A percentile compares a stretch with the other conserved stretches of the same genome.
Conservation (phyloP, 2,329 filamentous ascomycete genomes). For the Sporothrix euskadiensis region DNA sequence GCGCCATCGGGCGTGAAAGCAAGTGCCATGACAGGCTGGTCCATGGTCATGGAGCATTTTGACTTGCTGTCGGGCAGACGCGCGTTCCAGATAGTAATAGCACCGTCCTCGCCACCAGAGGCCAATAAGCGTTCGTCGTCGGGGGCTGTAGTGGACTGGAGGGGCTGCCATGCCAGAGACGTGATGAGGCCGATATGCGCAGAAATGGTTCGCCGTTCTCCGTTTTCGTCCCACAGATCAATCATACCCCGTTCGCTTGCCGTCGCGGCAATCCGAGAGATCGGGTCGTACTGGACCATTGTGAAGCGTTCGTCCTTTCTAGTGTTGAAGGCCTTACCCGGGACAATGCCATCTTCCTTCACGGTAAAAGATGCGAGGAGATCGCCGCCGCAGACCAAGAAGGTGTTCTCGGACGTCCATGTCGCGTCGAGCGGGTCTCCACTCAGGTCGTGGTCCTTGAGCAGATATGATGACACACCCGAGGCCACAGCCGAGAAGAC, state of each 20-base stretch:
- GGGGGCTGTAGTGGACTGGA: slow-evolving; percentile 41
- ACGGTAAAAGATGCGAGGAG: slow-evolving; percentile 53
- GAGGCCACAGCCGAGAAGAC: slow-evolving; percentile 51
- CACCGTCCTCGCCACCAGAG: slow-evolving; percentile 62
- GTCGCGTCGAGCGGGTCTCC: slow-evolving; percentile 57
- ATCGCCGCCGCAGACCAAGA: slow-evolving; percentile 60
- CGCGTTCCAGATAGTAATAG: slow-evolving; percentile 64
- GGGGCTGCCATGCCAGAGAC: slow-evolving; percentile 61
- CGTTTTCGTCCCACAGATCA: slow-evolving; percentile 59
- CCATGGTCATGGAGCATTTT: slow-evolving; percentile 62
- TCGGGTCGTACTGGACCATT: slow-evolving; percentile 58
- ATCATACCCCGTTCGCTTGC: slow-evolving; percentile 61
- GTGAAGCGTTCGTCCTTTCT: slow-evolving; percentile 56
- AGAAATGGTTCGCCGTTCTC: slow-evolving; percentile 56
- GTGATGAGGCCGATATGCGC: slow-evolving; percentile 62
- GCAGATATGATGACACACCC: slow-evolving; percentile 50
- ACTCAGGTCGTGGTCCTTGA: slow-evolving; percentile 53
- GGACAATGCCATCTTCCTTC: slow-evolving; percentile 49
- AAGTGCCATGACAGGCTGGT: slow-evolving; percentile 56
- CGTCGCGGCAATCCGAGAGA: slow-evolving; percentile 57
- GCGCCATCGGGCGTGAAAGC: slow-evolving; percentile 64
- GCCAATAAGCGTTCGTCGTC: slow-evolving; percentile 60
- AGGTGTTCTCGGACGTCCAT: slow-evolving; percentile 61
- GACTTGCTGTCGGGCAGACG: slow-evolving; percentile 56
- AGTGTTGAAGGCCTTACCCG: slow-evolving; percentile 53